These are phyloP conservation scores for Rubus idaeus DNA, from an alignment of 306 rosid species.

Conservation along the genomic window DNA sequence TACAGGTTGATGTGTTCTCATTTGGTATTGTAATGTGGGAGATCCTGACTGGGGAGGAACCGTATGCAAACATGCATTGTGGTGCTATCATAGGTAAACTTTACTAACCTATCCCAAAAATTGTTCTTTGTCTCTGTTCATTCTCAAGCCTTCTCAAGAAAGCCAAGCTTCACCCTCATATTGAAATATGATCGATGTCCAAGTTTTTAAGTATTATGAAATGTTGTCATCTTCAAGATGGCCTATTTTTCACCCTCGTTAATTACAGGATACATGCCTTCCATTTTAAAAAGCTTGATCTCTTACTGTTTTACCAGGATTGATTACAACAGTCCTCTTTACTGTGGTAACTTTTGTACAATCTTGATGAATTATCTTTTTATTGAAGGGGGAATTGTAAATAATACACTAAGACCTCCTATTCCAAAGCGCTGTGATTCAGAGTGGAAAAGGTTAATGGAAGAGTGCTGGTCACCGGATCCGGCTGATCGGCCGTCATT, in stretches of 20 bases:
- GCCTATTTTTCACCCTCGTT: background rate
- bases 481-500: slow-evolving; percentile 77
- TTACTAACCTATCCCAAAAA: background rate
- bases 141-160: background rate
- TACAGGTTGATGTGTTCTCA: slow-evolving; percentile 87
- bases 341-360: background rate
- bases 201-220: background rate
- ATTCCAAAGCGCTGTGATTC: slow-evolving; percentile 86
- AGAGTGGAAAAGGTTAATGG: slow-evolving; percentile 84
- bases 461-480: slow-evolving; percentile 85
- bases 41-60: slow-evolving; percentile 93
- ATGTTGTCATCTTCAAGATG: background rate
- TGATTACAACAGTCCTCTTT: background rate
- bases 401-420: slow-evolving; percentile 76
- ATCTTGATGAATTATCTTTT: slow-evolving; percentile 18
- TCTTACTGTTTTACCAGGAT: background rate
- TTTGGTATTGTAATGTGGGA: slow-evolving; percentile 96
- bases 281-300: background rate
- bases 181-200: background rate
- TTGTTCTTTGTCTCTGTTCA: background rate
- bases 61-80: slow-evolving; percentile 91
- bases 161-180: background rate
- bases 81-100: slow-evolving; percentile 86
- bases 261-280: background rate
- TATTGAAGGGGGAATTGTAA: slow-evolving; percentile 81